These are phyloP conservation scores for Asterella californica DNA, from an alignment of 225 moss, liverwort and hornwort species.

Conservation along the genomic window DNA sequence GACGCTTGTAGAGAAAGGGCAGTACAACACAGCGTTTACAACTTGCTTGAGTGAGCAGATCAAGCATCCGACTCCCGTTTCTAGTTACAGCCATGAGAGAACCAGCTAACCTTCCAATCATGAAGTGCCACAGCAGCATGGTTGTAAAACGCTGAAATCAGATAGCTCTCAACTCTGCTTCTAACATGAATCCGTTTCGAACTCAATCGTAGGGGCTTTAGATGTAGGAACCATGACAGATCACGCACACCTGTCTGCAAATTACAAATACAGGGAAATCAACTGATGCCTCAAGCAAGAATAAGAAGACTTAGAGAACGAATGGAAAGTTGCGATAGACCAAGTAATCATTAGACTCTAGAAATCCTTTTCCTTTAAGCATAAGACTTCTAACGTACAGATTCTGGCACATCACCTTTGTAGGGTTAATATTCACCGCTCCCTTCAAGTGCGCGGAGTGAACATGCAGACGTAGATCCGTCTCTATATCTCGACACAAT, in stretches of 20 bases:
- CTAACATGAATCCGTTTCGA: conserved; percentile 81
- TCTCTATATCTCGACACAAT: conserved; percentile 95
- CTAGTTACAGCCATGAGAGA: not conserved
- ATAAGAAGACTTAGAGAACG: not conserved
- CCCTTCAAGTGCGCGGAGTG: conserved; percentile 96
- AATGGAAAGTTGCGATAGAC: not conserved
- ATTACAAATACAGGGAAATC: not conserved
- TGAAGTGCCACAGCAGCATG: conserved; percentile 96
- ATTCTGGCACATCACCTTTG: conserved; percentile 49
- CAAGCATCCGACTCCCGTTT: not conserved
- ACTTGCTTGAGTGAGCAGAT: not conserved
- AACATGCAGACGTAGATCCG: conserved; percentile 92
- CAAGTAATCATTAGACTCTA: not conserved
- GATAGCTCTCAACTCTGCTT: conserved; percentile 76
- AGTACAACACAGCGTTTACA: not conserved
- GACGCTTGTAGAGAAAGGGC: too few species aligned
- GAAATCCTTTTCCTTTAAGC: not conserved
- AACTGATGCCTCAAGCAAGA: not conserved
- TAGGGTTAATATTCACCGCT: conserved; percentile 82
- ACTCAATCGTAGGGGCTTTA: conserved; percentile 72
- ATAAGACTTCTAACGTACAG: not conserved
- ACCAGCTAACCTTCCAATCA: conserved; percentile 77
- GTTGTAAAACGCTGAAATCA: conserved; percentile 88
- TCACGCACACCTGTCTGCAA: conserved; percentile 94
- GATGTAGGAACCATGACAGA: conserved; percentile 88